Percentiles rank a stretch among this genome's conserved stretches.
Conservation (phyloP, 1,284 basidiomycete species). For the Fomitopsis betulina region DNA sequence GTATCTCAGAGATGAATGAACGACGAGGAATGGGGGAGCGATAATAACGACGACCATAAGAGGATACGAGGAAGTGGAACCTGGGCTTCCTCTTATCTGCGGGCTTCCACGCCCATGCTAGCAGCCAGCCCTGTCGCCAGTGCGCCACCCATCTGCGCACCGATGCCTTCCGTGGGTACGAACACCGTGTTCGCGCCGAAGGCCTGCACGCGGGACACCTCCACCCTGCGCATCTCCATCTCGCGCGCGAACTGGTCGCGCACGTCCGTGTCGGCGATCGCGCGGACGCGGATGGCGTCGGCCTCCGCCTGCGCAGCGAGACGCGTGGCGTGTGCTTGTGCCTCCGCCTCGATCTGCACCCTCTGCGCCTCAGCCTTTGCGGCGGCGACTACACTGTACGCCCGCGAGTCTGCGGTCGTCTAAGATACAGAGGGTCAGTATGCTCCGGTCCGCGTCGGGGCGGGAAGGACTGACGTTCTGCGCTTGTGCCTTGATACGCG, state of each 20-base stretch:
- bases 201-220: conserved; percentile 57
- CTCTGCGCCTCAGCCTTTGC: conserved; percentile 72
- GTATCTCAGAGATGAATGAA: too few relatives aligned
- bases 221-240: conserved; percentile 65
- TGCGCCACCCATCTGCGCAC: conserved; percentile 50
- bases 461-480: conserved; percentile 43
- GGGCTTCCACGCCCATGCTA: conserved; percentile 44
- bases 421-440: conserved; percentile 15
- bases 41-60: too few relatives aligned
- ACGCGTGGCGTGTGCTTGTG: conserved; percentile 67
- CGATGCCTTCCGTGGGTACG: conserved; percentile 57
- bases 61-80: neutral
- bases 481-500: conserved; percentile 67
- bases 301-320: conserved; percentile 72
- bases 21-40: too few relatives aligned
- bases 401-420: conserved; percentile 70
- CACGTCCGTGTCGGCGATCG: conserved; percentile 56
- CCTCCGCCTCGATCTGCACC: conserved; percentile 66
- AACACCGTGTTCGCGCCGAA: conserved; percentile 71
- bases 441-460: neutral
- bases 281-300: conserved; percentile 59
- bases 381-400: conserved; percentile 65
- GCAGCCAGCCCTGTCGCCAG: conserved; percentile 66
- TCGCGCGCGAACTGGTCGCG: conserved; percentile 66
- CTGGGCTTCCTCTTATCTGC: neutral